A percentile compares a stretch with the other conserved stretches of the same genome.
phyloP scores from a whole-genome alignment of 78 protist genomes.

The Capsaspora owczarzaki region DNA sequence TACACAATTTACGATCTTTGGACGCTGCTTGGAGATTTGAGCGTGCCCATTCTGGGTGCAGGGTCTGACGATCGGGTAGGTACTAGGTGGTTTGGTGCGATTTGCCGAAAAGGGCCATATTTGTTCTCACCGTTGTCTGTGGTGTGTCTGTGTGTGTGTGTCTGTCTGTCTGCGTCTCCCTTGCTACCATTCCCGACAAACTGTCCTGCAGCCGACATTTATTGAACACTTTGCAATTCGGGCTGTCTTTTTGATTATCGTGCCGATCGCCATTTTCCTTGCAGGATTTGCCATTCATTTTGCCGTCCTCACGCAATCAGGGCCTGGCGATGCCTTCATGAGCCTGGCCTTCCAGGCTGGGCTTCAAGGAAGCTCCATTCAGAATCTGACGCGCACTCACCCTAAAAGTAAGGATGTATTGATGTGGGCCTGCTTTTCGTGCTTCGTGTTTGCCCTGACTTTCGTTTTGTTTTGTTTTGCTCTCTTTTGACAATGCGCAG shows the following conservation, averaged over 20 bases:
- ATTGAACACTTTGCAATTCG: conserved; percentile 14
- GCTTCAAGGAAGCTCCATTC: neutral
- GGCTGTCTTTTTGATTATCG: neutral
- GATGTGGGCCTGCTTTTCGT: neutral
- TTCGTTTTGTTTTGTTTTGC: neutral
- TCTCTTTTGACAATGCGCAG: neutral
- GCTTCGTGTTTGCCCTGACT: neutral
- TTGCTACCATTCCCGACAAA: no score
- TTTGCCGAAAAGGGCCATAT: no score
- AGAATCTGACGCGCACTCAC: no score
- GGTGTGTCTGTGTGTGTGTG: no score
- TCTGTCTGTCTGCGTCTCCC: no score
- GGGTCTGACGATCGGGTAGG: no score
- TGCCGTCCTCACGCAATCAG: neutral
- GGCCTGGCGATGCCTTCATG: neutral
- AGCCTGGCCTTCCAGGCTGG: neutral
- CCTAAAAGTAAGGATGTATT: no score
- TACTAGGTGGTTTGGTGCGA: neutral
- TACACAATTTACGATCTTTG: conserved; percentile 17
- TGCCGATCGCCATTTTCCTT: conserved; percentile 15
- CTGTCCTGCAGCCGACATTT: neutral
- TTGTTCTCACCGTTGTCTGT: no score
- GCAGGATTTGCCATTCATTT: neutral
- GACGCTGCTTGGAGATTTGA: conserved; percentile 14
- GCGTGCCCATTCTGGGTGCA: neutral